These are phyloP conservation scores for Trametes pubescens DNA, from an alignment of 1,284 basidiomycete genomes.

Conservation along the genomic window DNA sequence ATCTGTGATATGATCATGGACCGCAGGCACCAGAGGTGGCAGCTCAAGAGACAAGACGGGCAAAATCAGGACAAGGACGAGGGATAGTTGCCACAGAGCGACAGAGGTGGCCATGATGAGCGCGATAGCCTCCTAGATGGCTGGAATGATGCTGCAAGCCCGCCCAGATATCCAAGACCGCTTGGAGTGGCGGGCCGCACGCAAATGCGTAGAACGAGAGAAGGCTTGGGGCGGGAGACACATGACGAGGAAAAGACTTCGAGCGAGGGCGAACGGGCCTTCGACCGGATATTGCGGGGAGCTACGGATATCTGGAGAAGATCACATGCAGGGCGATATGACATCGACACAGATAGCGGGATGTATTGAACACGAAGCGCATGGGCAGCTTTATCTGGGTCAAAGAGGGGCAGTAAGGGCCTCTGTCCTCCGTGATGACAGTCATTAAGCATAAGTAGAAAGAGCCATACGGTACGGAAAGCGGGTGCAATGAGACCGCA, in stretches of 20 bases:
- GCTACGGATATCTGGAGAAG: neutral
- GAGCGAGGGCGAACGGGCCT: conserved; percentile 7
- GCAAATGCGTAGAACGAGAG: neutral
- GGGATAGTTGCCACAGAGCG: conserved; percentile 1
- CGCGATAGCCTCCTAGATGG: neutral
- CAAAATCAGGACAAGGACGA: neutral
- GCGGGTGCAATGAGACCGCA: neutral
- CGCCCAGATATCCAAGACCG: conserved; percentile 1
- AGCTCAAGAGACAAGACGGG: conserved; percentile 13
- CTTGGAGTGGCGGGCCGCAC: conserved; percentile 15
- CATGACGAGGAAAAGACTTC: conserved; percentile 13
- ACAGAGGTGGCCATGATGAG: neutral
- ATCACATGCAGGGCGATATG: conserved; percentile 12
- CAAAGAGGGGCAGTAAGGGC: neutral
- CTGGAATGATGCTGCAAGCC: neutral
- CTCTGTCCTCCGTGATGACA: neutral
- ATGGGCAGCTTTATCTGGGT: conserved; percentile 1
- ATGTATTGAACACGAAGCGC: neutral
- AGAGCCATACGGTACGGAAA: neutral
- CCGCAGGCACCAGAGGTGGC: conserved; percentile 35
- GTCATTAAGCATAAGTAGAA: neutral
- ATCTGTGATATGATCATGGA: conserved; percentile 28
- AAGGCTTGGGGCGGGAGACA: conserved; percentile 1
- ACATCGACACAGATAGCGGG: conserved; percentile 2
- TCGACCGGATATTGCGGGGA: conserved; percentile 20